Conservation (phyloP, 768 basidiomycete species). For the Lyophyllum shimeji region DNA sequence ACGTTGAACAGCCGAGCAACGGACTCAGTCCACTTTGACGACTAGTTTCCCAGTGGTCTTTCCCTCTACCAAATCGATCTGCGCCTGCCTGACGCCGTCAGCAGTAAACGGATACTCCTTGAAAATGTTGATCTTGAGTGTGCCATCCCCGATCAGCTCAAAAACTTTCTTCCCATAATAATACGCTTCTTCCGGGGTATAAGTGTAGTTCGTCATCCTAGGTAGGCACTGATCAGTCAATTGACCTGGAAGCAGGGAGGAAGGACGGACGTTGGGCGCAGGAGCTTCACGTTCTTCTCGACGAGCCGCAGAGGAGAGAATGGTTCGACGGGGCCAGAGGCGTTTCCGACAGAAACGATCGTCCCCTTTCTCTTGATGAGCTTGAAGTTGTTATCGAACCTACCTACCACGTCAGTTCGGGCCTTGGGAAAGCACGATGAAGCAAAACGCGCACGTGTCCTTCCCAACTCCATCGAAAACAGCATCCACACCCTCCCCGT, state of each 20-base stretch:
- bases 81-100: constrained; percentile 75
- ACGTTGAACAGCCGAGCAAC: background rate
- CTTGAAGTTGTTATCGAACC: constrained; percentile 79
- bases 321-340: constrained; percentile 80
- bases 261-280: constrained; percentile 68
- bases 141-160: constrained; percentile 54
- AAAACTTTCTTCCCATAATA: constrained; percentile 69
- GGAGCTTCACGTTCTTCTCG: constrained; percentile 79
- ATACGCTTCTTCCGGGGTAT: constrained; percentile 70
- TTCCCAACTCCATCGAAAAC: constrained; percentile 97
- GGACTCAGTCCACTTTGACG: constrained; percentile 56
- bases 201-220: constrained; percentile 71
- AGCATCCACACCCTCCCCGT: constrained; percentile 80
- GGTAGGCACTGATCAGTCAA: background rate
- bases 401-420: constrained; percentile 22
- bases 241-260: background rate
- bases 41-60: constrained; percentile 86
- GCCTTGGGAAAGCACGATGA: background rate
- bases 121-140: constrained; percentile 65
- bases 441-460: constrained; percentile 66
- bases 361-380: constrained; percentile 86
- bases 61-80: constrained; percentile 73
- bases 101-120: constrained; percentile 83
- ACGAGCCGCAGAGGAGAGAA: constrained; percentile 72
- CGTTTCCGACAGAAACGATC: constrained; percentile 88